Percentiles rank a stretch among this genome's conserved stretches.
Conservation (phyloP, 768 basidiomycete genomes). For the Mycena latifolia region DNA sequence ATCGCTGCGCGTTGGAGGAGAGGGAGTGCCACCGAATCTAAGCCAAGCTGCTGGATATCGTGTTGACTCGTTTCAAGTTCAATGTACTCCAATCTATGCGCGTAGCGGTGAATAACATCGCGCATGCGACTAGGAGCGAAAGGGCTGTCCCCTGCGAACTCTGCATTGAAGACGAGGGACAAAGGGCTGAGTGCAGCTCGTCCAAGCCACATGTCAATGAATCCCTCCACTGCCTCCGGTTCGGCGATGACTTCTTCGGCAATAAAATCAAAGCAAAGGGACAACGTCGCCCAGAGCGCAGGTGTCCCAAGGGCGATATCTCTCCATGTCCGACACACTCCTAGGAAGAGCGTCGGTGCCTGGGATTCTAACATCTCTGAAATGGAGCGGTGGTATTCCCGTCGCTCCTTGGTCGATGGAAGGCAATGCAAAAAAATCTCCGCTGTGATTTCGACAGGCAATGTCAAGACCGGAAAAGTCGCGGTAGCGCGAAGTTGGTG, state of each 20-base stretch:
- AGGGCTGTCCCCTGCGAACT: neutral
- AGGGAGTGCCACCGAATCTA: constrained; percentile 5
- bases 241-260: neutral
- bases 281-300: neutral
- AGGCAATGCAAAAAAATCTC: neutral
- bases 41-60: neutral
- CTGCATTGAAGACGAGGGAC: neutral
- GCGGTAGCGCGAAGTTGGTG: neutral
- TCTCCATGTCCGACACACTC: neutral
- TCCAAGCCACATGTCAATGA: neutral
- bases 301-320: neutral
- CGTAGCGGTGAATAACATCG: constrained; percentile 7
- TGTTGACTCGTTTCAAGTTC: neutral
- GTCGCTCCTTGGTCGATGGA: neutral
- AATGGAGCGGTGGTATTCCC: neutral
- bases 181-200: constrained; percentile 8
- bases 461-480: neutral
- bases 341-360: neutral
- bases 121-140: neutral
- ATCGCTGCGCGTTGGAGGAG: constrained; percentile 1
- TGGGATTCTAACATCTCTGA: neutral
- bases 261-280: neutral
- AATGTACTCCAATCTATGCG: constrained; percentile 1
- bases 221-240: neutral
- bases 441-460: neutral